Percentiles rank a stretch among this genome's conserved stretches.
Evolutionary conservation across 1,139 yeast species (phyloP).

Genomic region (Kodamaea derodonti): DNA sequence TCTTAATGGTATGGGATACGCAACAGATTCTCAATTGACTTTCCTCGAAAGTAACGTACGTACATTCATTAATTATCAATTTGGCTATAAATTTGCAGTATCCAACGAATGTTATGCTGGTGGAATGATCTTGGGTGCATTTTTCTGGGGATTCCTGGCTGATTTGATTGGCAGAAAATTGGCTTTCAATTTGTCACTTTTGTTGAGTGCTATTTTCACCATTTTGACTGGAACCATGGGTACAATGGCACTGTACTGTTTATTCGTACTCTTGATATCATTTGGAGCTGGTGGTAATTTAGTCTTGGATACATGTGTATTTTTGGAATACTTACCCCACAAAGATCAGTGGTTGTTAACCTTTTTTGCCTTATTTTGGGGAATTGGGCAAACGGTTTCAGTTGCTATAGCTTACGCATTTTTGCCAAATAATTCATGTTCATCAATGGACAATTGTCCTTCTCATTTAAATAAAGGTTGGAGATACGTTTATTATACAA

Average conservation of each 20-base stretch:
- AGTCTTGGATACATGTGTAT: constrained; percentile 26
- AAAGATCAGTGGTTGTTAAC: constrained; percentile 32
- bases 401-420: constrained; percentile 30
- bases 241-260: constrained; percentile 23
- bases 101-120: constrained; percentile 20
- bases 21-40: constrained; percentile 56
- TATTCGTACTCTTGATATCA: constrained; percentile 19
- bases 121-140: constrained; percentile 54
- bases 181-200: constrained; percentile 33
- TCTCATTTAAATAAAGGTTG: constrained; percentile 29
- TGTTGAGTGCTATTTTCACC: constrained; percentile 19
- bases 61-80: constrained; percentile 39
- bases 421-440: constrained; percentile 26
- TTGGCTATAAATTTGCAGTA: constrained; percentile 30
- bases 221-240: constrained; percentile 27
- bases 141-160: constrained; percentile 23
- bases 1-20: constrained; percentile 60
- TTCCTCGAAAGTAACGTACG: constrained; percentile 36
- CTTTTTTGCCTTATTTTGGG: constrained; percentile 35
- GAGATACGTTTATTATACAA: constrained; percentile 33
- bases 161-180: constrained; percentile 23
- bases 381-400: constrained; percentile 31
- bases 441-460: constrained; percentile 25
- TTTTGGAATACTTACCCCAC: constrained; percentile 24
- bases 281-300: constrained; percentile 28